phyloP scores from a whole-genome alignment of 306 rosid species.

The Ziziphus jujuba region DNA sequence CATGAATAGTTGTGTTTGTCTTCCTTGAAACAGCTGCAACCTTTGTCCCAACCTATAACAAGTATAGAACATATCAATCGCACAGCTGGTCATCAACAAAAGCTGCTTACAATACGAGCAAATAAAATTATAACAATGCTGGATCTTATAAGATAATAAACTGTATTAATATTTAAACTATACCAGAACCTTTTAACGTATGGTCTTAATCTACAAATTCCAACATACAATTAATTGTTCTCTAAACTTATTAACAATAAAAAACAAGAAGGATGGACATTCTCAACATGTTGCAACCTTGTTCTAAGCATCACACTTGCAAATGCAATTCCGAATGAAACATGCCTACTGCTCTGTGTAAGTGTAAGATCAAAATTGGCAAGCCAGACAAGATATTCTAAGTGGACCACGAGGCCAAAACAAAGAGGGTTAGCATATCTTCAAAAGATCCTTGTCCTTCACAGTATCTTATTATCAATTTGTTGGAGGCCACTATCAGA shows the following conservation, averaged over 20 bases:
- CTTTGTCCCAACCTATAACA: constrained; percentile 85
- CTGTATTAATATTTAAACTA: background rate
- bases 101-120: constrained; percentile 2
- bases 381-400: no score
- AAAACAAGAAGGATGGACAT: no score
- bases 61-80: constrained; percentile 16
- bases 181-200: background rate
- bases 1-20: constrained; percentile 97
- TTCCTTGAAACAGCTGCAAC: constrained; percentile 94
- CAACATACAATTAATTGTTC: background rate
- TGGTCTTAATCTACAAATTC: background rate
- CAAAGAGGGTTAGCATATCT: no score
- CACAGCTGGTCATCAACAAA: constrained; percentile 8
- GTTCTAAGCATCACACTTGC: no score
- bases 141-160: background rate
- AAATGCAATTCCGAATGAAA: no score
- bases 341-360: no score
- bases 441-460: no score
- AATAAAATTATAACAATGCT: constrained; percentile 11
- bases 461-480: background rate
- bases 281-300: no score
- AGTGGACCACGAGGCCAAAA: no score
- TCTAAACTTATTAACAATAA: no score
- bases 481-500: background rate
- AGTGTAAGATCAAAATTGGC: no score